phyloP scores from a whole-genome alignment of 1,139 yeast genomes.

The Yamadazyma dushanensis region DNA sequence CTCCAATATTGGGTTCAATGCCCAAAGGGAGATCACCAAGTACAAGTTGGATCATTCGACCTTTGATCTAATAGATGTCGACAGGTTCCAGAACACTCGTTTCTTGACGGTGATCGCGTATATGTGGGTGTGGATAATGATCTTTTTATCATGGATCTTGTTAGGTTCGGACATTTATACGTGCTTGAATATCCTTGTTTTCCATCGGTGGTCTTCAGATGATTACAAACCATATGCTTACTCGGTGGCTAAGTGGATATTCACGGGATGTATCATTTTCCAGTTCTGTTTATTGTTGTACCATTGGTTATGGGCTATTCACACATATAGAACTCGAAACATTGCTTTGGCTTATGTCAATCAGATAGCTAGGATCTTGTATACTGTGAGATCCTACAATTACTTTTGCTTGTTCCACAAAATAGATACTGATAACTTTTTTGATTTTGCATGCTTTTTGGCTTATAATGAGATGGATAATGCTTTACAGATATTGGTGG shows the following conservation, averaged over 20 bases:
- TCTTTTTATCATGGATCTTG: constrained; percentile 56
- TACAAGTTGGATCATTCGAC: constrained; percentile 42
- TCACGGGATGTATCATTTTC: constrained; percentile 81
- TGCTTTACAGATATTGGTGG: constrained; percentile 63
- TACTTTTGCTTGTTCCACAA: constrained; percentile 72
- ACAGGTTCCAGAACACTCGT: constrained; percentile 54
- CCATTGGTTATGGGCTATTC: constrained; percentile 61
- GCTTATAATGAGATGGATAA: constrained; percentile 67
- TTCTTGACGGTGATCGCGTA: constrained; percentile 57
- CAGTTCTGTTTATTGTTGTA: constrained; percentile 60
- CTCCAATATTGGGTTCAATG: no score
- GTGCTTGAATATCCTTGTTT: constrained; percentile 71
- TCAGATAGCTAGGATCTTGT: constrained; percentile 57
- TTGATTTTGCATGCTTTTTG: constrained; percentile 69
- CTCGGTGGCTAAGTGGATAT: constrained; percentile 71
- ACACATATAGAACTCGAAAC: constrained; percentile 58
- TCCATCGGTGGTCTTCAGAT: constrained; percentile 69
- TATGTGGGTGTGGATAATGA: constrained; percentile 48
- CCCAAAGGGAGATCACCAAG: constrained; percentile 29
- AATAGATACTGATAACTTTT: constrained; percentile 63
- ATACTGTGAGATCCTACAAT: constrained; percentile 57
- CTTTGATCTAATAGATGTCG: constrained; percentile 42
- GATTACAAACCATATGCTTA: constrained; percentile 58
- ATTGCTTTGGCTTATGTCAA: constrained; percentile 75
- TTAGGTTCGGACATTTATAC: constrained; percentile 79